Base-by-base conservation (phyloP, 2,329 filamentous ascomycete genomes). In the Penicillium sp. region DNA sequence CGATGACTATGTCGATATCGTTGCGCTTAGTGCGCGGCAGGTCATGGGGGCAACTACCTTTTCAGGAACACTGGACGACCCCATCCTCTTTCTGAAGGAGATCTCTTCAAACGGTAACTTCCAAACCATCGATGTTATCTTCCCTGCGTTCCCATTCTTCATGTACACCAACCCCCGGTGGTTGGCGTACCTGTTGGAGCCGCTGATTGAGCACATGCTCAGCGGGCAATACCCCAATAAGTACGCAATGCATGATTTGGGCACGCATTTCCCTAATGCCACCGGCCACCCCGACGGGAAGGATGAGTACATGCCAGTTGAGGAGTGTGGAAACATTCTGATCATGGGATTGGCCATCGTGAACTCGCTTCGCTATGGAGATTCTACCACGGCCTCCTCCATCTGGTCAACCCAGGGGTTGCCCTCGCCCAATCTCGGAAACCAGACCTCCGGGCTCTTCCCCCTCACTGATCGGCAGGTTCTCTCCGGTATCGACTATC, bases 51-150 rank as follows among this genome's bases (percentile, higher is more conserved):
- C 86, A 1, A 89, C 86, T 2, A 84, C 84, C 55, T 87, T 90
- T 63, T 80, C 86, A 6, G 81, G 87, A 36, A 87, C 87, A 16
- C 80, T 81, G 3, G 80, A 89, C 3, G 77, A 82, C 54, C 86
- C 87, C 0, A 78, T 92, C 35, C 68, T 93, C 18, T 93, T 93
- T 70, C 72, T 92, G 52, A 93, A 93, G 65, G 89, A 93, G 66
- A 92, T 93, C 48, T 89, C 87, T 1, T 90, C 86, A 2, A 87
- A 92, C 60, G 88, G 88, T 3, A 92, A 95, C 62, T 84, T 84
- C 67, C 88, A 93, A 65, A 93, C 88, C 0, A 86, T 93, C 10
- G 88, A 92, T 71, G 87, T 95, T 49, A 92, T 95, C 60, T 93
- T 90, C 73, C 89, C 88, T 0, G 80, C 88, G 0, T 91, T 89